Percentiles rank a stretch among this genome's conserved stretches.
Evolutionary conservation across 208 protist genomes (phyloP).

Genomic region (Trypanosoma lewisi): DNA sequence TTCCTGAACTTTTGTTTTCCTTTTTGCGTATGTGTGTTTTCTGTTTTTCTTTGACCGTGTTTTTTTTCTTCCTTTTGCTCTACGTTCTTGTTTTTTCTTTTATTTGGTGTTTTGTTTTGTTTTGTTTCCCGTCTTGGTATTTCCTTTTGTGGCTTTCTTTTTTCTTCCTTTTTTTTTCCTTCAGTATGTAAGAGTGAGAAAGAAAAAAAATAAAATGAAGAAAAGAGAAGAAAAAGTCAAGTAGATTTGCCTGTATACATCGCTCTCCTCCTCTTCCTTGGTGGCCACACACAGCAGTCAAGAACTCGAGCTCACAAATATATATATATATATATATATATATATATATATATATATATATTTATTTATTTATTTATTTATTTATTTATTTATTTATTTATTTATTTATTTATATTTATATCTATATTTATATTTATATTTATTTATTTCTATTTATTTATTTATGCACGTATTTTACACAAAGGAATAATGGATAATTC

Average conservation of each 20-base stretch:
- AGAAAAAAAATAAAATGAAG: neutral
- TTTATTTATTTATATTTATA: neutral
- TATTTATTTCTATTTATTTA: neutral
- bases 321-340: neutral
- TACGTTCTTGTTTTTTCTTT: slow-evolving; percentile 13
- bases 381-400: neutral
- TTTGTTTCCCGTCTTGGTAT: neutral
- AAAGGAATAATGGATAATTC: too few species aligned
- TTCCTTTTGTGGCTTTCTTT: neutral
- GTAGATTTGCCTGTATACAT: neutral
- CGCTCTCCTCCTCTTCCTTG: neutral
- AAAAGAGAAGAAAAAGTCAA: slow-evolving; percentile 11
- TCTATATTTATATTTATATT: slow-evolving; percentile 9
- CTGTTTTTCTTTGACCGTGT: neutral
- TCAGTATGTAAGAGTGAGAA: neutral
- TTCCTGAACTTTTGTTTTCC: neutral
- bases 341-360: neutral
- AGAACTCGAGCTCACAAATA: neutral
- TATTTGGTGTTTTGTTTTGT: slow-evolving; percentile 13
- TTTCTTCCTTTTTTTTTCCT: slow-evolving; percentile 6
- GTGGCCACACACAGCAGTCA: neutral
- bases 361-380: neutral
- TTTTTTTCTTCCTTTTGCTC: slow-evolving; percentile 3
- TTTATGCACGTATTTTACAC: neutral
- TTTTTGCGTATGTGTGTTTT: slow-evolving; percentile 8